Evolutionary conservation across 805 yeast genomes (phyloP).

Genomic region (Zygosaccharomyces bisporus): DNA sequence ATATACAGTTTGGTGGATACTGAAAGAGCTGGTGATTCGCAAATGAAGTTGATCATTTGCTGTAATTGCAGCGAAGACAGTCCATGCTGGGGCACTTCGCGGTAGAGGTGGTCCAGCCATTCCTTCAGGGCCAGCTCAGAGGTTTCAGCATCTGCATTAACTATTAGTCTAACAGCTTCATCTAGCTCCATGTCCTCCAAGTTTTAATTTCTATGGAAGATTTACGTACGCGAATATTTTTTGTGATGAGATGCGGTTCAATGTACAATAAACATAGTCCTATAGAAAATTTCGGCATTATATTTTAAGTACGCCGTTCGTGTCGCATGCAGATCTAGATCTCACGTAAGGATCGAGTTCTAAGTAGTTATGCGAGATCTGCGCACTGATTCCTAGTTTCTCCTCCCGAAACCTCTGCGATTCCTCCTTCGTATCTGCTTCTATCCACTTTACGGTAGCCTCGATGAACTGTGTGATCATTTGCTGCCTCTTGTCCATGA

Average conservation of each 20-base stretch:
- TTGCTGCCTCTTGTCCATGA: conserved; percentile 51
- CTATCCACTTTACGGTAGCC: conserved; percentile 77
- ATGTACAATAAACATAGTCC: not conserved
- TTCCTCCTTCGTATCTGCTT: conserved; percentile 49
- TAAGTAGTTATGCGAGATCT: conserved; percentile 60
- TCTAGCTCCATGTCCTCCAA: conserved; percentile 6
- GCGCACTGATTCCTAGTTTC: conserved; percentile 49
- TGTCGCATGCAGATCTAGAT: conserved; percentile 73
- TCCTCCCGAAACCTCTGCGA: conserved; percentile 49
- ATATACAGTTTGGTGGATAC: conserved; percentile 23
- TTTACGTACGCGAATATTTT: not conserved
- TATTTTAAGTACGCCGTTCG: conserved; percentile 52
- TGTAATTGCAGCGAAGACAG: conserved; percentile 18
- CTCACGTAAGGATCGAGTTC: conserved; percentile 77
- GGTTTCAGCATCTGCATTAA: conserved; percentile 7
- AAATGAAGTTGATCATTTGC: conserved; percentile 19
- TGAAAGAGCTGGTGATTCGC: conserved; percentile 18
- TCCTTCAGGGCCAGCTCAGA: conserved; percentile 10
- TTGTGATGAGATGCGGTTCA: not conserved
- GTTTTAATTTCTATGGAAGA: not conserved
- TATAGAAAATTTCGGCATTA: conserved; percentile 8
- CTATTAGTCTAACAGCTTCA: conserved; percentile 7
- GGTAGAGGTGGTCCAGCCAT: conserved; percentile 17
- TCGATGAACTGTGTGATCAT: conserved; percentile 53
- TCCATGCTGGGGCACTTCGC: conserved; percentile 19